Evolutionary conservation across 768 basidiomycete genomes (phyloP), one percentile per base, ranked within the genome.

Genomic region (Auriscalpium microsporum): DNA sequence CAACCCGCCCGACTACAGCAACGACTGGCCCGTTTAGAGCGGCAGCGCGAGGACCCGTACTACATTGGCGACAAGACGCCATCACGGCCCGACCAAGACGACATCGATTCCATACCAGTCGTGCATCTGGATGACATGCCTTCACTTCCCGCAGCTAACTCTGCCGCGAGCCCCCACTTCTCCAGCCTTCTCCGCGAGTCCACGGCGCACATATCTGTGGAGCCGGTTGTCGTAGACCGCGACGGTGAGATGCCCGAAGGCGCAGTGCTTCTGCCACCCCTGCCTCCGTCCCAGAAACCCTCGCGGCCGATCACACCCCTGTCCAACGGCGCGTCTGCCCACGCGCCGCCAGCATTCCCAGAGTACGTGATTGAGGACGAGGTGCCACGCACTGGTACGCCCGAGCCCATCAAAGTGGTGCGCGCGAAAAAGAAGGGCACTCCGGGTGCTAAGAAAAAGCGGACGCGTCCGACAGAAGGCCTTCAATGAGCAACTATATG

Each of bases 71-170:
- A 90, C 60, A 80, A 82, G 44, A 71, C 67, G 53, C 73, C 79
- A 1, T 65, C 75, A 59, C 73, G 69, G 53, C 58, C 66, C 28
- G 51, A 56, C 23, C 53, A 58, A 8, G 78, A 81, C 11, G 91
- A 96, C 64, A 61, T 96, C n/a, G 93, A 96, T 62, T 81, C 85
- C 9, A 97, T 98, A 69, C 94, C 95, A 1, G 82, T 99, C 21
- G 90, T 97, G 34, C 80, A 75, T 57, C 71, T 98, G 47, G 90
- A 95, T 44, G 83, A 78, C 56, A 77, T 89, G 69, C 84, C 83
- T n/a, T 71, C 69, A 1, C 52, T 71, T 16, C 61, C 63, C 46
- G 71, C 69, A 71, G 68, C 72, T 14, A 49, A 56, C 58, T 49
- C 13, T 50, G 37, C 19, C 28, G 3, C 42, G 10, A 52, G 47